phyloP scores from a whole-genome alignment of 164 flowering plant species.

The Liquidambar formosana region DNA sequence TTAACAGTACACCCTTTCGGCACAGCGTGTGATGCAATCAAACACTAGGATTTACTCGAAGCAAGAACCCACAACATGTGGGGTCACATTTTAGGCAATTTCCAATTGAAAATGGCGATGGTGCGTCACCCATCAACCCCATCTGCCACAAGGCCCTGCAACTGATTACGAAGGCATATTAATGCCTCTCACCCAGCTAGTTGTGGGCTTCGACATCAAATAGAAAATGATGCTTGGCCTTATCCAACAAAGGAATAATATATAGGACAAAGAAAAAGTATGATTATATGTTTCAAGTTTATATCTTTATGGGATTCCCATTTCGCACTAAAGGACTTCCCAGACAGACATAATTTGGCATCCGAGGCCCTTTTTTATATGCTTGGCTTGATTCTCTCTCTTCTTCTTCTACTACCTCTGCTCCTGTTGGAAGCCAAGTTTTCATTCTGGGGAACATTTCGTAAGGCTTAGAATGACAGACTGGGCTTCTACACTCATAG shows the following conservation, averaged over 20 bases:
- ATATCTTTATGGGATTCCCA: slow-evolving; percentile 25
- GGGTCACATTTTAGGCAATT: too few species aligned
- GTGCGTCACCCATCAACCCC: too few species aligned
- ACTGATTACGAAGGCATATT: too few species aligned
- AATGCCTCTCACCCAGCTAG: too few species aligned
- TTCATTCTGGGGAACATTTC: background rate
- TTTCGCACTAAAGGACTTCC: slow-evolving; percentile 1
- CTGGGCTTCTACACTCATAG: slow-evolving; percentile 77
- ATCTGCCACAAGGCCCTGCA: too few species aligned
- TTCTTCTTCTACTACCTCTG: background rate
- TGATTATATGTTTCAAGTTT: slow-evolving; percentile 1
- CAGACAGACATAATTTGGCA: background rate
- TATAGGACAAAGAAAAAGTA: background rate
- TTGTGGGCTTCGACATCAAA: too few species aligned
- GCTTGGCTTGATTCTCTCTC: slow-evolving; percentile 5
- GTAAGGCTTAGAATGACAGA: slow-evolving; percentile 50
- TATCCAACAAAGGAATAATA: background rate
- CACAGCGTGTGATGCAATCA: too few species aligned
- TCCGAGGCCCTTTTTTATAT: slow-evolving; percentile 5
- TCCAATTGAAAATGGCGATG: too few species aligned
- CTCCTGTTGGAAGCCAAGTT: background rate
- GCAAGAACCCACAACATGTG: too few species aligned
- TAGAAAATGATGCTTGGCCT: background rate
- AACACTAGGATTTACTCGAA: too few species aligned
- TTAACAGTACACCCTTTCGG: too few species aligned